These are phyloP conservation scores for Bothriochloa decipiens DNA, from an alignment of 176 grass and related monocot genomes.

Conservation along the genomic window DNA sequence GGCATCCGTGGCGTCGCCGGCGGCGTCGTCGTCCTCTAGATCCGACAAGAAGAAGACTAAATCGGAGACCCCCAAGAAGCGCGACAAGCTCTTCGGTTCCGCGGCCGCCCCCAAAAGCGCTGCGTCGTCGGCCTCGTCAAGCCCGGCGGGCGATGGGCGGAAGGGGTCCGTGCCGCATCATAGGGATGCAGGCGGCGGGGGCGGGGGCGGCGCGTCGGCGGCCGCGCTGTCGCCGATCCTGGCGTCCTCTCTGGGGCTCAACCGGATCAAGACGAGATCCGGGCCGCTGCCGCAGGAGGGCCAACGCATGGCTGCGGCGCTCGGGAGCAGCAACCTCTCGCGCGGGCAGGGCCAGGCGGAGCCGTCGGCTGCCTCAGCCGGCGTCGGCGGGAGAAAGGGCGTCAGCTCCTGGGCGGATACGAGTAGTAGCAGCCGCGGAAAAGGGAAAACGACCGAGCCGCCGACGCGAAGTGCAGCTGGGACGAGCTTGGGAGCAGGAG, in stretches of 20 bases:
- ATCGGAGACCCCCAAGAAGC: conserved; percentile 68
- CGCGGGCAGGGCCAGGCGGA: conserved; percentile 55
- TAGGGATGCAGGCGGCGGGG: conserved; percentile 46
- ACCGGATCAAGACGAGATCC: conserved; percentile 99
- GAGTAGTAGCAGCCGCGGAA: conserved; percentile 40
- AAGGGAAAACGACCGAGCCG: conserved; percentile 45
- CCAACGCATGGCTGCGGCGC: conserved; percentile 65
- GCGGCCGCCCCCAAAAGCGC: conserved; percentile 40
- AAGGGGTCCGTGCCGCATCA: conserved; percentile 43
- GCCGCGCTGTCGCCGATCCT: conserved; percentile 78
- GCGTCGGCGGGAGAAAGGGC: conserved; percentile 42
- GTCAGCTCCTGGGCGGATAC: conserved; percentile 51
- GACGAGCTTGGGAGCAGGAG: conserved; percentile 24
- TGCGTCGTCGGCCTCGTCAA: conserved; percentile 46
- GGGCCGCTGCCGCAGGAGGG: conserved; percentile 97
- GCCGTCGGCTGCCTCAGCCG: conserved; percentile 19
- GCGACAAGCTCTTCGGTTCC: conserved; percentile 57
- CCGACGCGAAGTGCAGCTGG: conserved; percentile 21
- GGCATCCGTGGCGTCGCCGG: conserved; percentile 34
- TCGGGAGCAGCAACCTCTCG: conserved; percentile 88
- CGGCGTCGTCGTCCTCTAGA: conserved; percentile 66
- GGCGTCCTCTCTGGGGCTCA: conserved; percentile 95
- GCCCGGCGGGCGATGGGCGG: conserved; percentile 42
- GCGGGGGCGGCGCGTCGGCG: conserved; percentile 34
- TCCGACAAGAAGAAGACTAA: conserved; percentile 93